A percentile compares a stretch with the other conserved stretches of the same genome.
Conservation (phyloP, 768 basidiomycete species). For the Naganishia randhawae region DNA sequence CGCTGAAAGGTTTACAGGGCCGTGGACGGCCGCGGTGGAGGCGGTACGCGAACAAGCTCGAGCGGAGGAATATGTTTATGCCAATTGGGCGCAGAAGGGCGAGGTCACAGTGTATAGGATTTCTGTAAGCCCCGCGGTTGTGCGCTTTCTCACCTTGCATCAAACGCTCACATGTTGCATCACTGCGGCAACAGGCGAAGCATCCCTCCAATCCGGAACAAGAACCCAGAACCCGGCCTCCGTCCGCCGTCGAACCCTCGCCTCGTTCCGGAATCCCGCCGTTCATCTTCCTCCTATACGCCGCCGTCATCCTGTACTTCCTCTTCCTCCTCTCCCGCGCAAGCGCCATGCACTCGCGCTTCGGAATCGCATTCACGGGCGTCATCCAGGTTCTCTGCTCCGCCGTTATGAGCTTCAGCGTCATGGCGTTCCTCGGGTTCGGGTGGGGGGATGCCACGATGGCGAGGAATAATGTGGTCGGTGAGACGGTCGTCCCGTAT, state of each 20-base stretch:
- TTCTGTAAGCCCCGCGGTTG: not conserved
- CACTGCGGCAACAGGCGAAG: not conserved
- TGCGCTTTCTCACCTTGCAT: not conserved
- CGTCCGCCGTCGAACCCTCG: not conserved
- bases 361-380: slow-evolving; percentile 89
- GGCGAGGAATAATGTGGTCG: slow-evolving; percentile 1
- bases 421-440: slow-evolving; percentile 80
- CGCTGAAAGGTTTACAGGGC: not conserved
- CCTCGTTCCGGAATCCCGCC: slow-evolving; percentile 19
- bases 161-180: not conserved
- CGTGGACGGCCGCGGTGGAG: slow-evolving; percentile 6
- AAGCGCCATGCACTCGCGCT: slow-evolving; percentile 74
- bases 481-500: slow-evolving; percentile 35
- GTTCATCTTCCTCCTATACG: slow-evolving; percentile 37
- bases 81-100: slow-evolving; percentile 3
- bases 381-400: slow-evolving; percentile 85
- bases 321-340: slow-evolving; percentile 43
- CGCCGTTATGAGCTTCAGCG: slow-evolving; percentile 87
- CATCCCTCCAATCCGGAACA: not conserved
- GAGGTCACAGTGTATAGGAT: not conserved
- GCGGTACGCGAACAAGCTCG: slow-evolving; percentile 34
- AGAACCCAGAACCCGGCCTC: not conserved
- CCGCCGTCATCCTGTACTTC: slow-evolving; percentile 38
- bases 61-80: slow-evolving; percentile 33
- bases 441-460: not conserved